Evolutionary conservation across 257 asterid species (phyloP).

Genomic region (Ligustrum vulgare): DNA sequence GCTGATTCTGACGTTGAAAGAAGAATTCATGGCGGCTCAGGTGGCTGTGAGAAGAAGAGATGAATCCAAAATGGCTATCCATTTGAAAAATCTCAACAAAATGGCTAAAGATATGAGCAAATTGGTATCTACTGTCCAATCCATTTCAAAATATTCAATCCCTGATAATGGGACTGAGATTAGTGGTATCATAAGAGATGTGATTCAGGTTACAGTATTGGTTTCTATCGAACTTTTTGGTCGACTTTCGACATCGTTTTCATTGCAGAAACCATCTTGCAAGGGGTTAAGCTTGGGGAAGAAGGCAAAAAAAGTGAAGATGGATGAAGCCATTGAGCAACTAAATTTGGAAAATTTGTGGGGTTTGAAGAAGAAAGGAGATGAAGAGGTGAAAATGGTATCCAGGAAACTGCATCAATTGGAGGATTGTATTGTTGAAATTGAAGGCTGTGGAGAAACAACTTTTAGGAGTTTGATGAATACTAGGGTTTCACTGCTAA

Average conservation of each 20-base stretch:
- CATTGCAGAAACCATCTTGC: constrained; percentile 46
- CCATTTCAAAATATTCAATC: constrained; percentile 30
- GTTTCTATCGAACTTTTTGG: constrained; percentile 50
- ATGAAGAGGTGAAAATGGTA: constrained; percentile 50
- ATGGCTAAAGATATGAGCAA: constrained; percentile 58
- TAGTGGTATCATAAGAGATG: constrained; percentile 44
- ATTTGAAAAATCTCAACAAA: constrained; percentile 42
- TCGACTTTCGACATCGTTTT: constrained; percentile 47
- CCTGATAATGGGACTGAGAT: constrained; percentile 50
- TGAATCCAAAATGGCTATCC: constrained; percentile 29
- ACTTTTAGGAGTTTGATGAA: constrained; percentile 77
- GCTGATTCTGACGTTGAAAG: constrained; percentile 49
- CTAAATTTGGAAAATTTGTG: constrained; percentile 36
- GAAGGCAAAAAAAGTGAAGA: constrained; percentile 39
- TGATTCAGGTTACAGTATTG: constrained; percentile 50
- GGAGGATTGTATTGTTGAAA: constrained; percentile 63
- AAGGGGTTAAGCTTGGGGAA: constrained; percentile 37
- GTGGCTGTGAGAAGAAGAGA: constrained; percentile 59
- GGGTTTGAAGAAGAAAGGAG: constrained; percentile 44
- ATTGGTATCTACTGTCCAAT: constrained; percentile 27
- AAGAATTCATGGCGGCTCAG: constrained; percentile 62
- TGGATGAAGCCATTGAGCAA: constrained; percentile 44
- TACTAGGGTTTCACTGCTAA: constrained; percentile 79
- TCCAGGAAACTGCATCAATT: constrained; percentile 53
- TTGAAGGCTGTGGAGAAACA: constrained; percentile 61